These are phyloP conservation scores for Gastrolobium villosum DNA, from an alignment of 306 rosid genomes.

Conservation along the genomic window DNA sequence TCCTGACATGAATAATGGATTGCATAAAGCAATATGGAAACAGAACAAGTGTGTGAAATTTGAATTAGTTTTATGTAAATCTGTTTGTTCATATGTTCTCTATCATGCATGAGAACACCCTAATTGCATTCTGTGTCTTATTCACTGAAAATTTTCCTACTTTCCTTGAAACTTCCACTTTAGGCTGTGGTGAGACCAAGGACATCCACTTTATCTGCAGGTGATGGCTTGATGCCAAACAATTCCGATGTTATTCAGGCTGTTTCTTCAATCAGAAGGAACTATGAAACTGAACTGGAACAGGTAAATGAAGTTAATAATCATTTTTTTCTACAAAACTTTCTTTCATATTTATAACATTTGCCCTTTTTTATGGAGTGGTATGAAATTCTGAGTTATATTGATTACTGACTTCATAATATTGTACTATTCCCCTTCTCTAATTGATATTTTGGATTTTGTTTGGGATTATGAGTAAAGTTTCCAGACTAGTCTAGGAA, in stretches of 20 bases:
- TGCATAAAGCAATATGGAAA: constrained; percentile 73
- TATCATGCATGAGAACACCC: constrained; percentile 17
- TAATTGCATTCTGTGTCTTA: constrained; percentile 15
- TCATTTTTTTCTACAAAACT: background rate
- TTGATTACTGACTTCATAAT: constrained; percentile 5
- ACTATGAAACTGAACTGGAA: constrained; percentile 78
- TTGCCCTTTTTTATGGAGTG: background rate
- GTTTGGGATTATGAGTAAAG: background rate
- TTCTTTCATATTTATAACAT: constrained; percentile 14
- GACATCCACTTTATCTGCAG: constrained; percentile 54
- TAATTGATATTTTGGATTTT: background rate
- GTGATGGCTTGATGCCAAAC: constrained; percentile 55
- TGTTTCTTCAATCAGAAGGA: constrained; percentile 69
- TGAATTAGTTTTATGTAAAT: constrained; percentile 42
- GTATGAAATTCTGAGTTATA: constrained; percentile 11
- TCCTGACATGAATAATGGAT: no score
- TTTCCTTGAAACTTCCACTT: constrained; percentile 38
- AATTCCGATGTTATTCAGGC: constrained; percentile 63
- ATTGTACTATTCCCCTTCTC: constrained; percentile 4
- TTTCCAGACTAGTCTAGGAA: constrained; percentile 7
- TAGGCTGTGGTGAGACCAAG: constrained; percentile 73
- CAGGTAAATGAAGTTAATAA: constrained; percentile 61
- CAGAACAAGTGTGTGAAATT: constrained; percentile 66
- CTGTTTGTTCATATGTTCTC: constrained; percentile 33
- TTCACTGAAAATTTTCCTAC: constrained; percentile 30